Conservation (phyloP, 371 early-diverging fungal genomes). For the Phascolomyces articulosus region DNA sequence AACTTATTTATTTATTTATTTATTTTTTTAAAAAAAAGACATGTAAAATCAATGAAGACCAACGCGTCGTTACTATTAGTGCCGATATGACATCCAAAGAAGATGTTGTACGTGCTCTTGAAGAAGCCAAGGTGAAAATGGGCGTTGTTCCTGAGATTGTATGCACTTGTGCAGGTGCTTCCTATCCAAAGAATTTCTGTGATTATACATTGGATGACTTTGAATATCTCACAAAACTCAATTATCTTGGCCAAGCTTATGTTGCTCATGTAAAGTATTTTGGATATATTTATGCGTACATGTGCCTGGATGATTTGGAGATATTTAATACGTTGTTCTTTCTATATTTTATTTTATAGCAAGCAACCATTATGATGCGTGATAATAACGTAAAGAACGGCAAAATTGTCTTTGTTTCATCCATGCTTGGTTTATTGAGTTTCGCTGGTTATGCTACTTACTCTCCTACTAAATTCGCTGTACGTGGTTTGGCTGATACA, state of each 20-base stretch:
- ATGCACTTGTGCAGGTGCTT: constrained; percentile 80
- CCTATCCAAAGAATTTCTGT: constrained; percentile 75
- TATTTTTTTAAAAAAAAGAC: background rate
- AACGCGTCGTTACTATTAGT: constrained; percentile 53
- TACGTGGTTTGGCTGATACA: constrained; percentile 78
- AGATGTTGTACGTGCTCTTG: constrained; percentile 61
- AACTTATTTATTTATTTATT: no score
- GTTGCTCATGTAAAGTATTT: constrained; percentile 76
- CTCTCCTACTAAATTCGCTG: constrained; percentile 82
- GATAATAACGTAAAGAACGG: constrained; percentile 60
- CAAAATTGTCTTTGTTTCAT: constrained; percentile 80
- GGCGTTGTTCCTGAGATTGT: constrained; percentile 72
- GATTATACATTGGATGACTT: constrained; percentile 70
- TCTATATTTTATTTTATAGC: constrained; percentile 32
- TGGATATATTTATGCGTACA: no score
- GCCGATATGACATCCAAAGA: constrained; percentile 66
- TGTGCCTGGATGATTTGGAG: no score
- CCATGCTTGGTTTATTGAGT: constrained; percentile 75
- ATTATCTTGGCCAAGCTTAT: constrained; percentile 83
- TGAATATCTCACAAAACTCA: constrained; percentile 66
- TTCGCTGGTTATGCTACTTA: constrained; percentile 88
- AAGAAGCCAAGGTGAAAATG: constrained; percentile 61
- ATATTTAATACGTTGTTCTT: background rate
- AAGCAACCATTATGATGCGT: constrained; percentile 70
- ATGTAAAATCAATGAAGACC: constrained; percentile 25